Evolutionary conservation across 352 stramenopile genomes (phyloP).

Genomic region (Phytophthora pseudosyringae): DNA sequence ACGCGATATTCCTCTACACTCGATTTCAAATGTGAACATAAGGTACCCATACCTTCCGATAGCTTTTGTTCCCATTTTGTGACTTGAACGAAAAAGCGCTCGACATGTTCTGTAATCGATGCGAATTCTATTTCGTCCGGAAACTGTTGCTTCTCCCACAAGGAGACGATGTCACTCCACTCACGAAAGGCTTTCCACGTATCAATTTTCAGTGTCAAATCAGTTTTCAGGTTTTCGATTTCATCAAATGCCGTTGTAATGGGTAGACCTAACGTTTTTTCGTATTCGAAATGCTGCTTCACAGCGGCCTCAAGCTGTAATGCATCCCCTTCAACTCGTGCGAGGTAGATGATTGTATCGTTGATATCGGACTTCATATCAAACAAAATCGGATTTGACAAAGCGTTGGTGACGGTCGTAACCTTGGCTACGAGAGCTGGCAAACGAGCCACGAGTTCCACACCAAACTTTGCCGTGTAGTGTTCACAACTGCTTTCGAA

Average conservation of each 20-base stretch:
- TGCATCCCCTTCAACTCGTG: slow-evolving; percentile 35
- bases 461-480: slow-evolving; percentile 77
- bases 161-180: slow-evolving; percentile 58
- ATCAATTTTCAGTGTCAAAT: slow-evolving; percentile 81
- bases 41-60: slow-evolving; percentile 45
- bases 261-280: slow-evolving; percentile 64
- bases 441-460: slow-evolving; percentile 71
- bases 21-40: slow-evolving; percentile 74
- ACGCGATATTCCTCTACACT: slow-evolving; percentile 83
- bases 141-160: slow-evolving; percentile 65
- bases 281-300: slow-evolving; percentile 54
- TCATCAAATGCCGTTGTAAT: slow-evolving; percentile 82
- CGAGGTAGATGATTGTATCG: slow-evolving; percentile 59
- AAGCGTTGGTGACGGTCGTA: slow-evolving; percentile 32
- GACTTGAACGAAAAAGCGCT: slow-evolving; percentile 59
- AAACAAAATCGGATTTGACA: slow-evolving; percentile 54
- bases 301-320: slow-evolving; percentile 29
- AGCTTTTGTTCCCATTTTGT: slow-evolving; percentile 60
- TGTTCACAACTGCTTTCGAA: slow-evolving; percentile 76
- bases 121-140: slow-evolving; percentile 70
- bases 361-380: slow-evolving; percentile 52
- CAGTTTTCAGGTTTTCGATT: slow-evolving; percentile 66
- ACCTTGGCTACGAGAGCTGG: slow-evolving; percentile 48
- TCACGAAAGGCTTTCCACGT: slow-evolving; percentile 81
- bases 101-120: slow-evolving; percentile 72